Evolutionary conservation across 2,329 filamentous ascomycete genomes (phyloP).

Genomic region (Thelonectria rubi): DNA sequence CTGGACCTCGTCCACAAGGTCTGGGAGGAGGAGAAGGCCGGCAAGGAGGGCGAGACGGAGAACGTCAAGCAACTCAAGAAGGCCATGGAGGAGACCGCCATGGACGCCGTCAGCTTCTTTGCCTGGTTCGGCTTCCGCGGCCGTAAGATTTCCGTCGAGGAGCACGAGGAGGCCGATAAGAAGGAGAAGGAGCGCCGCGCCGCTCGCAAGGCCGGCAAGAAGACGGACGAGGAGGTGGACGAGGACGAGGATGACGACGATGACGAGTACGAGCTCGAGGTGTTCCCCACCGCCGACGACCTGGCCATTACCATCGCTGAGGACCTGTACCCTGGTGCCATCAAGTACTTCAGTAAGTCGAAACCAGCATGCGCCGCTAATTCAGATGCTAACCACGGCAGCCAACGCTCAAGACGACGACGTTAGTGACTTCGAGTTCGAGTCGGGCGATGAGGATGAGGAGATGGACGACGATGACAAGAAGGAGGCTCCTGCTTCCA

Average conservation of each 20-base stretch:
- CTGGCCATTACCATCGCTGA: conserved; percentile 83
- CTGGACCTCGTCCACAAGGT: conserved; percentile 77
- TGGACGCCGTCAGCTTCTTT: conserved; percentile 82
- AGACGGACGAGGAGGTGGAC: conserved; percentile 52
- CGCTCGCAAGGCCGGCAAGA: conserved; percentile 60
- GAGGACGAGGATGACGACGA: conserved; percentile 70
- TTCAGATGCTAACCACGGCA: conserved; percentile 48
- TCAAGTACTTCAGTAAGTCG: conserved; percentile 88
- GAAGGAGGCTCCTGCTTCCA: conserved; percentile 55
- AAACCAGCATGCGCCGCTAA: neutral
- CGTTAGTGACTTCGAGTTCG: conserved; percentile 74
- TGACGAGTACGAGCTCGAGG: conserved; percentile 76
- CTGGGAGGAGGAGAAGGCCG: conserved; percentile 65
- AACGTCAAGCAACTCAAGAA: conserved; percentile 61
- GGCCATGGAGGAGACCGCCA: conserved; percentile 67
- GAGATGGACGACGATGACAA: conserved; percentile 54
- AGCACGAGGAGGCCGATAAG: conserved; percentile 70
- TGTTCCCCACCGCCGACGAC: conserved; percentile 88
- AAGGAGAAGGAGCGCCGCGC: conserved; percentile 67
- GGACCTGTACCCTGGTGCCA: conserved; percentile 87
- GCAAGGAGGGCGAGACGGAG: conserved; percentile 55
- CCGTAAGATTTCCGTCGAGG: conserved; percentile 74
- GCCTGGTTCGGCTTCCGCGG: conserved; percentile 86
- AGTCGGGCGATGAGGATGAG: conserved; percentile 57
- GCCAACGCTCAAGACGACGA: conserved; percentile 68